Base-by-base conservation (phyloP, 2,329 filamentous ascomycete genomes). In the Aureobasidium sp. region DNA sequence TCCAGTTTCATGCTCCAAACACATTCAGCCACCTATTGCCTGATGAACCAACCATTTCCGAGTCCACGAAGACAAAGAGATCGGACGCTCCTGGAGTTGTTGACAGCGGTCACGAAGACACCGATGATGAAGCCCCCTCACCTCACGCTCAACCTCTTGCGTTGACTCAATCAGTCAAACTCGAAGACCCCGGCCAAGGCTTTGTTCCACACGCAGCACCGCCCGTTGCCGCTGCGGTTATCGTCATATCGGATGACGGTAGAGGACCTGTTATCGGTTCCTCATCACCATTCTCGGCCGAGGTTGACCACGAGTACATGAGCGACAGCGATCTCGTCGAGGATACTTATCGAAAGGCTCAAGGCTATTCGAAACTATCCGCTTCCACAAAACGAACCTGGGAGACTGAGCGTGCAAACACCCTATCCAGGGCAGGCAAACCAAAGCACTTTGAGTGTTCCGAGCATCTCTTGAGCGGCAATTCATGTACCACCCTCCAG, bases 381-480 rank as follows among this genome's bases (percentile, higher is more conserved):
- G n/a, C 33, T 12, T 11, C 22, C 17, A 15, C 47, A 19, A 47
- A 5, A 19, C 47, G 33, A 40, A 33, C 15, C 17, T 61, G 48
- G 48, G 27, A 50, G 24, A 37, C 24, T 17, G 29, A 58, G 8
- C 37, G 54, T 29, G 54, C 54, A 33, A 29, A 37, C 0, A 14
- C 19, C 2, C 12, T 40, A 15, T 24, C 14, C 17, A 17, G 15
- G 29, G 60, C 15, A 22, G 42, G 37, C 27, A 42, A 22, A 24
- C 8, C 37, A 33, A 61, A 61, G 33, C 60, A 54, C 22, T 61
- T 61, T 19, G 40, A 52, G 19, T 61, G 60, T 49, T 33, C 39
- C 6, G 29, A 24, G 11, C 29, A 53, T 17, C 50, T 61, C 15
- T 5, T 39, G n/a, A 33, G 24, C 11, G 40, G 47, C 7, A 22